Percentiles rank a stretch among this genome's conserved stretches.
Conservation (phyloP, 345 rosid species). For the Alliaria petiolata region DNA sequence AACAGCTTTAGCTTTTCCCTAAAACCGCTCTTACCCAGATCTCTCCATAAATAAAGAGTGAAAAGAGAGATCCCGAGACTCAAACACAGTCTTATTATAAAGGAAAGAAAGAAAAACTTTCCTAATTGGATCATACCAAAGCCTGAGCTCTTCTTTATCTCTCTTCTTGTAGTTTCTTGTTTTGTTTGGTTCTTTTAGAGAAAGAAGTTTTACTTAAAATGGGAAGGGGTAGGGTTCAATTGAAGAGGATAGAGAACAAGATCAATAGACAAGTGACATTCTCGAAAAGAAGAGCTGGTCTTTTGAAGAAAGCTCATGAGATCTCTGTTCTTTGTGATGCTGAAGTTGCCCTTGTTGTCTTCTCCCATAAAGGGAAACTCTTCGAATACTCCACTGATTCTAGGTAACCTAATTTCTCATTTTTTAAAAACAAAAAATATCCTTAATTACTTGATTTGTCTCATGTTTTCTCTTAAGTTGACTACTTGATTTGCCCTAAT, state of each 20-base stretch:
- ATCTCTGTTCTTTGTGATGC: constrained; percentile 77
- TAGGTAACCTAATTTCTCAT: constrained; percentile 40
- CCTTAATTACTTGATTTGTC: neutral
- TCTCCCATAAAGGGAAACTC: constrained; percentile 78
- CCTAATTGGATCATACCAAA: constrained; percentile 36
- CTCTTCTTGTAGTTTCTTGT: constrained; percentile 29
- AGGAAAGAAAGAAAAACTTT: constrained; percentile 29
- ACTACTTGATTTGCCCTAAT: constrained; percentile 30
- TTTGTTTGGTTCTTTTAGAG: constrained; percentile 42
- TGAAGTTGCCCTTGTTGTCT: constrained; percentile 72
- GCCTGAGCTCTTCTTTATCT: constrained; percentile 26
- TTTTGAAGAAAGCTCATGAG: constrained; percentile 84
- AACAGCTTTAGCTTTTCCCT: constrained; percentile 29
- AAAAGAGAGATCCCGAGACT: constrained; percentile 29
- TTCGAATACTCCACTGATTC: constrained; percentile 68
- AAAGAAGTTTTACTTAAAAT: constrained; percentile 24
- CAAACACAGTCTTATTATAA: constrained; percentile 20
- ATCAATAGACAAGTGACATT: constrained; percentile 77
- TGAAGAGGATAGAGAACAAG: constrained; percentile 83
- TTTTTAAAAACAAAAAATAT: neutral
- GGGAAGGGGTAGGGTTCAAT: constrained; percentile 90
- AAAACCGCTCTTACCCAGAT: constrained; percentile 34
- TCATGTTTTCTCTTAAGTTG: neutral
- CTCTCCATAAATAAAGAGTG: constrained; percentile 33
- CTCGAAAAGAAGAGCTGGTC: constrained; percentile 69